These are phyloP conservation scores for Pogostemon cablin DNA, from an alignment of 257 asterid species.

Conservation along the genomic window DNA sequence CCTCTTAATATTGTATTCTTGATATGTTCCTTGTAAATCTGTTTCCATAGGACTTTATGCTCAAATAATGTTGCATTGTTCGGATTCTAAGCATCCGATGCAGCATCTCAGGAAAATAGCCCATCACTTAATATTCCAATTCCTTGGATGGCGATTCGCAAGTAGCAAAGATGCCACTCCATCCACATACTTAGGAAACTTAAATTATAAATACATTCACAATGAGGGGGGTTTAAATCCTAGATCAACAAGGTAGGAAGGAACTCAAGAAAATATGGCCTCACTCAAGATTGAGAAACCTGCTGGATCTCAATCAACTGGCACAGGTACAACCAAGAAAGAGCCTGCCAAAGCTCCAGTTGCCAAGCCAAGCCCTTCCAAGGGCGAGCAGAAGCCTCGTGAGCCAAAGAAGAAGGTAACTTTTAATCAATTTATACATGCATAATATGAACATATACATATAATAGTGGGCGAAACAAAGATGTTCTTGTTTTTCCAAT, in stretches of 20 bases:
- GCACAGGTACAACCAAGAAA: slow-evolving; percentile 38
- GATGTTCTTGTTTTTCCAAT: not conserved
- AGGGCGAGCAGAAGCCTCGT: slow-evolving; percentile 49
- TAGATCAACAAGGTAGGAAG: slow-evolving; percentile 1
- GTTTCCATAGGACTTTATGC: slow-evolving; percentile 19
- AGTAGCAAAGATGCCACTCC: slow-evolving; percentile 34
- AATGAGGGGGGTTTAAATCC: not conserved
- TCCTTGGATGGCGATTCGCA: slow-evolving; percentile 29
- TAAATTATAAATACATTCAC: slow-evolving; percentile 35
- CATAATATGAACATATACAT: not conserved
- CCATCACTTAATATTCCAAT: slow-evolving; percentile 37
- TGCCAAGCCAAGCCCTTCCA: slow-evolving; percentile 39
- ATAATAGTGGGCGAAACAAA: not conserved
- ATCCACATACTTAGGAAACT: slow-evolving; percentile 27
- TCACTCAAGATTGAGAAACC: slow-evolving; percentile 54
- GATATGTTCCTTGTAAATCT: slow-evolving; percentile 11
- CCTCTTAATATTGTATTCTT: slow-evolving; percentile 3
- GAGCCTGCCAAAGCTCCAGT: slow-evolving; percentile 42
- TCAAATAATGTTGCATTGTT: slow-evolving; percentile 28
- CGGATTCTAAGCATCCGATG: slow-evolving; percentile 46
- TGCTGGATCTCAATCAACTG: slow-evolving; percentile 34
- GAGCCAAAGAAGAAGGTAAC: slow-evolving; percentile 57
- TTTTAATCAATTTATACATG: not conserved
- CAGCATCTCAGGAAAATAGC: slow-evolving; percentile 25
- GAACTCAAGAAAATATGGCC: slow-evolving; percentile 40